These are phyloP conservation scores for Trichoderma endophyticum DNA, from an alignment of 2,329 filamentous ascomycete species.

Conservation along the genomic window DNA sequence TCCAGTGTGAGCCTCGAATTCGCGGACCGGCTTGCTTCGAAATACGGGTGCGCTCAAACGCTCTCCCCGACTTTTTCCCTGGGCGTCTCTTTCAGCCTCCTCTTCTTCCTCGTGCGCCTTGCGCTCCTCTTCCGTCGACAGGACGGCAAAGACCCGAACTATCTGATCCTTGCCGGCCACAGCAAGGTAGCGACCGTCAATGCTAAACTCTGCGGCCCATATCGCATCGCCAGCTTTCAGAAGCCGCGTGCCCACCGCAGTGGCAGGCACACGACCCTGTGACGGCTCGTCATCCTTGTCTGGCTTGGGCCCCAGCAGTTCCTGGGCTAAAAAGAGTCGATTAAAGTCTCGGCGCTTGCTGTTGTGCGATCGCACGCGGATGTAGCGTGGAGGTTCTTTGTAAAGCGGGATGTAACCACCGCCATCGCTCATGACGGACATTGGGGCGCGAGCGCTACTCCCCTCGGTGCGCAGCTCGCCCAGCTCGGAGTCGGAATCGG, in stretches of 20 bases:
- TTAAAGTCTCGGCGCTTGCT: constrained; percentile 82
- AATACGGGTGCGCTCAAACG: constrained; percentile 89
- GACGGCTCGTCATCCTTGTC: constrained; percentile 28
- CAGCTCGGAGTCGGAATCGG: constrained; percentile 67
- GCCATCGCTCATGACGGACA: constrained; percentile 65
- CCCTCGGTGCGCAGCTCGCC: constrained; percentile 70
- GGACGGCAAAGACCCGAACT: constrained; percentile 84
- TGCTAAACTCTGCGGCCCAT: constrained; percentile 91
- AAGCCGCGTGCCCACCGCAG: constrained; percentile 40
- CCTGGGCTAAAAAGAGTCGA: constrained; percentile 85
- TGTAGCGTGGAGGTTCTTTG: constrained; percentile 86
- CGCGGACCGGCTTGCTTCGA: constrained; percentile 68
- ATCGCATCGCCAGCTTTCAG: constrained; percentile 62
- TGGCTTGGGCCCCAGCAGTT: constrained; percentile 64
- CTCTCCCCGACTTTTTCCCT: constrained; percentile 41
- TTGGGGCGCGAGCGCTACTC: constrained; percentile 78
- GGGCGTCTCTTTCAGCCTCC: constrained; percentile 43
- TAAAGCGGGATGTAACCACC: constrained; percentile 78
- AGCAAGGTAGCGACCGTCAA: constrained; percentile 85
- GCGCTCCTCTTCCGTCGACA: constrained; percentile 78
- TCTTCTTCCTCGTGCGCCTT: constrained; percentile 66
- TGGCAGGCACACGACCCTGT: constrained; percentile 33
- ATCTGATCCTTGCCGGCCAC: constrained; percentile 87
- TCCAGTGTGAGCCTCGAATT: constrained; percentile 79
- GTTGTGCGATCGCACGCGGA: constrained; percentile 76